Percentiles rank a stretch among this genome's conserved stretches.
phyloP scores from a whole-genome alignment of 805 yeast genomes.

The Cyberlindnera subsufficiens region DNA sequence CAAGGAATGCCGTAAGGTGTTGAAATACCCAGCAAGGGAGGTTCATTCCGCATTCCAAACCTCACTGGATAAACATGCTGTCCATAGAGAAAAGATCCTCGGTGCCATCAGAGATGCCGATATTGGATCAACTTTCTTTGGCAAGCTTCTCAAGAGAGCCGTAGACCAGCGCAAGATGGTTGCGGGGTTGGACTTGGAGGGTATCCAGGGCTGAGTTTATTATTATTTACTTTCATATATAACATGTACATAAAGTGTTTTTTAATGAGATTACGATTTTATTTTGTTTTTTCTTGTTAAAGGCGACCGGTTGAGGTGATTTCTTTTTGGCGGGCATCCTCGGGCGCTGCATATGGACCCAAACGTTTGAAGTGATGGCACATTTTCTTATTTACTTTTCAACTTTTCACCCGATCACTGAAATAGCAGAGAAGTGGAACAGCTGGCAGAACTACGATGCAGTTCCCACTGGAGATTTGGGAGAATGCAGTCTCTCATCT shows the following conservation, averaged over 20 bases:
- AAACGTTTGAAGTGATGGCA: too few relatives aligned
- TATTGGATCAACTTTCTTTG: conserved; percentile 49
- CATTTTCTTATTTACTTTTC: too few relatives aligned
- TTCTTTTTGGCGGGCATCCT: too few relatives aligned
- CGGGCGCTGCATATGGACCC: too few relatives aligned
- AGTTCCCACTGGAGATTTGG: conserved; percentile 19
- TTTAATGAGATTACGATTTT: too few relatives aligned
- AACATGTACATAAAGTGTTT: too few relatives aligned
- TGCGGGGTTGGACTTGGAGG: conserved; percentile 38
- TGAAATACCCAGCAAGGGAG: conserved; percentile 77
- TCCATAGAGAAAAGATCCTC: conserved; percentile 51
- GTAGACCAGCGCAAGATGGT: conserved; percentile 36
- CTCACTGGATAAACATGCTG: conserved; percentile 52
- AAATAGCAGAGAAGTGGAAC: too few relatives aligned
- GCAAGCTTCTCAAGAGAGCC: conserved; percentile 39
- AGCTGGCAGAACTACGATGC: too few relatives aligned
- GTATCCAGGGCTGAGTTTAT: conserved; percentile 3
- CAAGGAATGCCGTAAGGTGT: conserved; percentile 75
- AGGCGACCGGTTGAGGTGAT: not conserved
- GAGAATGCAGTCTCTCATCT: conserved; percentile 1
- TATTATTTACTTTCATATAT: too few relatives aligned
- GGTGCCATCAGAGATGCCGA: conserved; percentile 50
- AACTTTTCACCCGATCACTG: too few relatives aligned
- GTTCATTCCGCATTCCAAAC: conserved; percentile 67
- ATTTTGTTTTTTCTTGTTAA: too few relatives aligned